Evolutionary conservation across 2,329 filamentous ascomycete species (phyloP).

Genomic region (Thielaviopsis punctulata): DNA sequence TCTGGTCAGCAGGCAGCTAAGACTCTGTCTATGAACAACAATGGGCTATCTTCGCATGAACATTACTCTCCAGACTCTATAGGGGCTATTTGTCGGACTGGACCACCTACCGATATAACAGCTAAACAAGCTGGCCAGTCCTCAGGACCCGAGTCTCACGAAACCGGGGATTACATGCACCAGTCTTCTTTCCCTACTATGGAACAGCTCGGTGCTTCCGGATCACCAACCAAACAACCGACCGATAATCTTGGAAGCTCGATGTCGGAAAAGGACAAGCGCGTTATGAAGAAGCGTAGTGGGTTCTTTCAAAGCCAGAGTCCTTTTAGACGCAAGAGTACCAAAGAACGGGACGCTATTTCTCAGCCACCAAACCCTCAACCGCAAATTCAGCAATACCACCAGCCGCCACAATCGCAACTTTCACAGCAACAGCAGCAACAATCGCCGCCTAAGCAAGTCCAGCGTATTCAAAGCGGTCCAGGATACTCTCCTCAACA

Average conservation of each 20-base stretch:
- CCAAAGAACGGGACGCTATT: conserved; percentile 36
- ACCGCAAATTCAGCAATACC: not conserved
- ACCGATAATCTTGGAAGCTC: conserved; percentile 26
- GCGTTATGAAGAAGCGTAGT: conserved; percentile 53
- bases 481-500: not conserved
- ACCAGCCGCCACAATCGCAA: not conserved
- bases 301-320: conserved; percentile 88
- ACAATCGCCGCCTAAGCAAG: conserved; percentile 1
- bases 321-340: conserved; percentile 85
- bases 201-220: conserved; percentile 57
- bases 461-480: conserved; percentile 1
- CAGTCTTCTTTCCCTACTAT: conserved; percentile 78
- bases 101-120: conserved; percentile 36
- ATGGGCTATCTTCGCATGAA: conserved; percentile 54
- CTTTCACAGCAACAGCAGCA: not conserved
- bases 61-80: conserved; percentile 90
- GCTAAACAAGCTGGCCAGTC: conserved; percentile 45
- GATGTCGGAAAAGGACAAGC: conserved; percentile 51
- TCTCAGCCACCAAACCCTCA: conserved; percentile 6
- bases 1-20: not conserved
- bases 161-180: conserved; percentile 77
- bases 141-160: conserved; percentile 60
- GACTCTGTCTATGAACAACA: not conserved
- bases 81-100: conserved; percentile 87
- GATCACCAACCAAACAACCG: conserved; percentile 53